Evolutionary conservation across 352 stramenopile species (phyloP).

Genomic region (Phytopythium mirpurense): DNA sequence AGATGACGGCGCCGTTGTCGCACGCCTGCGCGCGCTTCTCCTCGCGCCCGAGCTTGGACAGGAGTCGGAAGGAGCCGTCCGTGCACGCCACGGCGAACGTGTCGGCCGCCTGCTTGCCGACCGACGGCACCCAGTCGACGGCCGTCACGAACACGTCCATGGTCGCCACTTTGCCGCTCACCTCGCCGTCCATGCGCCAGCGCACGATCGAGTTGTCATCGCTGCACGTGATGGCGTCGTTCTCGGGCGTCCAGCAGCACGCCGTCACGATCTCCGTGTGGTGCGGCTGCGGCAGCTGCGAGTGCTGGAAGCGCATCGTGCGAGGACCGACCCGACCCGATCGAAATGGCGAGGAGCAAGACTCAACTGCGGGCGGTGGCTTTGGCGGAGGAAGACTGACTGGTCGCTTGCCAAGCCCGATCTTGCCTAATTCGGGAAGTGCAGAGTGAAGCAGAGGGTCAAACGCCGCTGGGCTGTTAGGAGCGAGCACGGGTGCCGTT

Average conservation of each 20-base stretch:
- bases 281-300: constrained; percentile 63
- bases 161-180: constrained; percentile 59
- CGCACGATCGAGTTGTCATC: constrained; percentile 81
- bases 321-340: neutral
- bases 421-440: neutral
- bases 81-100: constrained; percentile 89
- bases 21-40: constrained; percentile 89
- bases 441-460: neutral
- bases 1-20: constrained; percentile 81
- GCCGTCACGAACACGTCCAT: constrained; percentile 77
- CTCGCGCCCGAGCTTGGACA: constrained; percentile 87
- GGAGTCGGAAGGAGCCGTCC: constrained; percentile 86
- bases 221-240: constrained; percentile 84
- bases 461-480: neutral
- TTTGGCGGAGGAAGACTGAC: neutral
- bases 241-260: constrained; percentile 86
- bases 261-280: constrained; percentile 81
- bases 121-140: constrained; percentile 76
- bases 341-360: neutral
- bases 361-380: neutral
- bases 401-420: neutral
- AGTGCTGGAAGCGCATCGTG: constrained; percentile 75
- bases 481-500: neutral
- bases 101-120: constrained; percentile 77
- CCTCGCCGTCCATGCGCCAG: constrained; percentile 84